phyloP scores from a whole-genome alignment of 139 green algal genomes.

The Asterochloris sp. region DNA sequence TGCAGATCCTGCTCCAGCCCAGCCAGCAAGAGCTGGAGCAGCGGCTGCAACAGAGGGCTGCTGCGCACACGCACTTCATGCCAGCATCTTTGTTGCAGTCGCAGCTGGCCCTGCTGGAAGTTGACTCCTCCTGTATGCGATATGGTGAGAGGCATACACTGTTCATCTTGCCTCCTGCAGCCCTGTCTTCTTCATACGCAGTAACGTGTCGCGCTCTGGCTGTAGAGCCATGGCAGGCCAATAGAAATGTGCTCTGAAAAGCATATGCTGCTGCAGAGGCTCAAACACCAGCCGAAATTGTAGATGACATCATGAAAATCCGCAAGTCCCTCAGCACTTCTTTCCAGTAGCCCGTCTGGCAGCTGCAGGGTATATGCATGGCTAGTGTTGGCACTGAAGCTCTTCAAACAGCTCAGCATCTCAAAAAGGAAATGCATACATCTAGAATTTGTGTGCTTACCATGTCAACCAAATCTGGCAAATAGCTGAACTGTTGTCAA shows the following conservation, averaged over 20 bases:
- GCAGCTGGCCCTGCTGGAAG: constrained; percentile 30
- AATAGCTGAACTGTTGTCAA: no score
- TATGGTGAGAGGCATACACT: background rate
- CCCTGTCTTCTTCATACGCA: background rate
- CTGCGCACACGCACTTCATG: constrained; percentile 31
- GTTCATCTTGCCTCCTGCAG: background rate
- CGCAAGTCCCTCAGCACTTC: no score
- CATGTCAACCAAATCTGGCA: no score
- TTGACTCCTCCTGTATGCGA: background rate
- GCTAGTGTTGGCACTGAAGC: background rate
- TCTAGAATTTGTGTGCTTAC: no score
- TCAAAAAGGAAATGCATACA: no score
- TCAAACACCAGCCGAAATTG: constrained; percentile 1
- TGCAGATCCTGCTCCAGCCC: constrained; percentile 34
- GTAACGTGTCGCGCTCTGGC: background rate
- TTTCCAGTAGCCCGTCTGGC: no score
- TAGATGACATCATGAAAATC: constrained; percentile 1
- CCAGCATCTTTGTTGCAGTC: constrained; percentile 31
- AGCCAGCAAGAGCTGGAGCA: constrained; percentile 9
- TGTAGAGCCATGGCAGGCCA: background rate
- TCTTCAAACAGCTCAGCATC: background rate
- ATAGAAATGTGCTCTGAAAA: background rate
- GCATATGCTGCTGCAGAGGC: background rate
- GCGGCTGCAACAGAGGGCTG: constrained; percentile 13
- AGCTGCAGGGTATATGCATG: no score